Evolutionary conservation across 2,329 filamentous ascomycete genomes (phyloP), one percentile per base, ranked within the genome.

Genomic region (Talaromyces sp.): DNA sequence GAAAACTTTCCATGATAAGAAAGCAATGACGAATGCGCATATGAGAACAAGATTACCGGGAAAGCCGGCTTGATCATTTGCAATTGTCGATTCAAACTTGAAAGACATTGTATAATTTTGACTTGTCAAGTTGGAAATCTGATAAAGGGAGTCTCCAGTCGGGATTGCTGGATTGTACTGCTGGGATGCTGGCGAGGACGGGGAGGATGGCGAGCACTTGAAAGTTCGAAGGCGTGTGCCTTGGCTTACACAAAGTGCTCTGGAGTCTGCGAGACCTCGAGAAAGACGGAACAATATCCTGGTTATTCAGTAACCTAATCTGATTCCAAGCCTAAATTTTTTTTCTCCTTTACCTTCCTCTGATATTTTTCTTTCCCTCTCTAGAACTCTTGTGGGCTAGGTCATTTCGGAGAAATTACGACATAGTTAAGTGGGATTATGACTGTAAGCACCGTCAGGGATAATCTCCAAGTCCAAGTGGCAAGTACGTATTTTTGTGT

Each of bases 31-130:
- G 27, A n/a, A n/a, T 35, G 50, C 27, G 27, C 50, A 54, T 35
- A 54, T 35, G 27, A 54, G 50, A 19, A 54, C 27, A 54, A 33
- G 27, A 33, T n/a, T 52, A 54, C 50, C 50, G 27, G 50, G 14
- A 33, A 54, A 35, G 14, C 50, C 50, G 27, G 27, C 50, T 35
- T 33, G 27, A 54, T 54, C 14, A 19, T 54, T 35, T 35, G 50
- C 27, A 54, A 54, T 54, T 16, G 50, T 27, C 50, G 27, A 35
- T 35, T 54, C 27, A 35, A 54, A 54, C 50, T 33, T 33, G 27
- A 35, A 54, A 54, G 50, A 54, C 50, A 54, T 54, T 35, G 50
- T 54, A 35, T 27, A 54, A 11, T 54, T 31, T 52, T 35, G 50
- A 16, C 50, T 54, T 19, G 50, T 54, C 16, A 54, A 54, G 14